Evolutionary conservation across 768 basidiomycete genomes (phyloP).

Genomic region (Coprinellus micaceus): DNA sequence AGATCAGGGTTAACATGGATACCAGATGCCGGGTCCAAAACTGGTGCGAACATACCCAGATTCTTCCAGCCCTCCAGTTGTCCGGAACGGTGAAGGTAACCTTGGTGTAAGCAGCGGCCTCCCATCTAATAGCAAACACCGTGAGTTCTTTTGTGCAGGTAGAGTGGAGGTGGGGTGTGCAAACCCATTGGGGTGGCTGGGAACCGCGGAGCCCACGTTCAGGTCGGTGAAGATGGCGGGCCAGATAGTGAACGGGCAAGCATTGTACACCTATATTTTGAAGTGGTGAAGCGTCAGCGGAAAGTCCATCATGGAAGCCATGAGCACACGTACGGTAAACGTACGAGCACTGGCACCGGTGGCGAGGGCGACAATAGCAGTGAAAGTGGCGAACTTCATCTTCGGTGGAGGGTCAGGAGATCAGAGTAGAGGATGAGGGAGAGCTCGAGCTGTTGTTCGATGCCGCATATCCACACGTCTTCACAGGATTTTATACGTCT

Average conservation of each 20-base stretch:
- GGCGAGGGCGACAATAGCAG: constrained; percentile 2
- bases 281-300: background rate
- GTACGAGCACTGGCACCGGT: constrained; percentile 25
- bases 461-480: no score
- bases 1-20: background rate
- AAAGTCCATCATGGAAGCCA: no score
- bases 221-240: constrained; percentile 55
- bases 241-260: constrained; percentile 62
- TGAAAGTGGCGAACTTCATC: constrained; percentile 10
- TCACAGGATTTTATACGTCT: no score
- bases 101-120: constrained; percentile 31
- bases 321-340: constrained; percentile 50
- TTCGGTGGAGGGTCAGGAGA: background rate
- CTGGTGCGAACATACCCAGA: constrained; percentile 32
- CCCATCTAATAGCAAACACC: constrained; percentile 30
- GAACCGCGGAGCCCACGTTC: constrained; percentile 43
- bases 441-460: no score
- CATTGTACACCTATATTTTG: constrained; percentile 44
- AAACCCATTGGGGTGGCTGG: constrained; percentile 42
- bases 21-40: background rate
- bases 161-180: background rate
- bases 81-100: constrained; percentile 53
- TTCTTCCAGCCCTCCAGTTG: constrained; percentile 62
- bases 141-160: background rate
- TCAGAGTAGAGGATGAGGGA: no score